A percentile compares a stretch with the other conserved stretches of the same genome.
Conservation (phyloP, 2,329 filamentous ascomycete genomes). For the Arthrobotrys iridis region DNA sequence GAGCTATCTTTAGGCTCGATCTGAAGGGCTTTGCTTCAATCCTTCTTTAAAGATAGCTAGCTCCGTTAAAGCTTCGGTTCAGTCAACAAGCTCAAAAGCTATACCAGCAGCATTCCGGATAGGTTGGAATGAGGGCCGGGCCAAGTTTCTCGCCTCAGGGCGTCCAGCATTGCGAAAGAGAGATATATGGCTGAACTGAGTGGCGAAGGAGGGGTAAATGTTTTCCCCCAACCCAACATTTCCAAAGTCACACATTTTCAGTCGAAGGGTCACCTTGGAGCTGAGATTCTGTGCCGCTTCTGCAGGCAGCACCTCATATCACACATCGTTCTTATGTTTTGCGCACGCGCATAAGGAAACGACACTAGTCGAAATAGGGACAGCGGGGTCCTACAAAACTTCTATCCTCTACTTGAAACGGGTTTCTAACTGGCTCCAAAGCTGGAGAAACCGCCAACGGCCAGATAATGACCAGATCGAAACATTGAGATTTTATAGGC, state of each 20-base stretch:
- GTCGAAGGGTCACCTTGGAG: slow-evolving; percentile 13
- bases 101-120: slow-evolving; percentile 22
- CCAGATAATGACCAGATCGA: slow-evolving; percentile 7
- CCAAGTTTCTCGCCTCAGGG: slow-evolving; percentile 19
- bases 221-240: slow-evolving; percentile 5
- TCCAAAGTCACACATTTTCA: background rate
- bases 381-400: slow-evolving; percentile 35
- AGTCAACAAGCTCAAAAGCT: slow-evolving; percentile 5
- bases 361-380: slow-evolving; percentile 31
- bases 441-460: slow-evolving; percentile 44
- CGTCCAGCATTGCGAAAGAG: slow-evolving; percentile 9
- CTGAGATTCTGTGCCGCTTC: slow-evolving; percentile 49
- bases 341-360: slow-evolving; percentile 23
- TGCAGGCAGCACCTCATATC: slow-evolving; percentile 42
- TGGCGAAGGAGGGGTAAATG: slow-evolving; percentile 46
- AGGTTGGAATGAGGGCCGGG: slow-evolving; percentile 30
- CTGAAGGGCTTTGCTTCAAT: slow-evolving; percentile 33
- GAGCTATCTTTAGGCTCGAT: slow-evolving; percentile 35
- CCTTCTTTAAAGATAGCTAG: slow-evolving; percentile 14
- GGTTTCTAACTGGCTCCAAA: slow-evolving; percentile 30
- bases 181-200: slow-evolving; percentile 27
- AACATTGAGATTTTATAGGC: slow-evolving; percentile 24
- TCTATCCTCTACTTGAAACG: slow-evolving; percentile 46
- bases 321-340: slow-evolving; percentile 27
- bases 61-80: slow-evolving; percentile 26